Evolutionary conservation across 768 basidiomycete genomes (phyloP), one percentile per base, ranked within the genome.

Genomic region (Rhodocollybia butyracea): DNA sequence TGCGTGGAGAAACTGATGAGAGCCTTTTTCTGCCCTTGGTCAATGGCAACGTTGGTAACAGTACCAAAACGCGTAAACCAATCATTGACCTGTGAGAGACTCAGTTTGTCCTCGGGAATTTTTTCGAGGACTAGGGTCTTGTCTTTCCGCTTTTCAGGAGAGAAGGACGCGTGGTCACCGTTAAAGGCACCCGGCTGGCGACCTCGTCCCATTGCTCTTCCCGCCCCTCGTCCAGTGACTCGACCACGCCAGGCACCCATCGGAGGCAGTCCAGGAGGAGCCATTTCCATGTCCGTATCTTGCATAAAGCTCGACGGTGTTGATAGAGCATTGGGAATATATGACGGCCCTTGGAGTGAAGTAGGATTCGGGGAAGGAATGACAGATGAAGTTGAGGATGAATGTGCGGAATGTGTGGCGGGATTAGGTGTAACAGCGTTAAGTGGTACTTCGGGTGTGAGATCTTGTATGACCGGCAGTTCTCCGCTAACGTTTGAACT

Each of bases 61-160:
- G 84, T 88, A 8, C 95, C 95, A 61, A 96, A 98, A 59, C 86
- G 83, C 68, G 88, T 88, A 76, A 98, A 98, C 86, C 93, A 94
- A 19, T 77, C 81, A 63, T 89, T 91, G 52, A 98, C 86, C 5
- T 83, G 74, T 48, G 86, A 87, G 13, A 93, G 80, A 13, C 82
- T 82, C 38, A 96, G 79, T 60, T 89, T 86, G 58, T 91, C 87
- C 47, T 86, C 81, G 0, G 95, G 95, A 55, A 98, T 95, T 73
- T 94, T 94, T 70, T 97, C 93, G 32, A 98, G 88, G 13, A 97
- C 92, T 21, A 98, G 77, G 0, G 90, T 93, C 71, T 86, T 89
- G 68, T 86, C 85, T 57, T 80, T 82, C 55, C 85, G 76, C 59
- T 81, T 80, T 59, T 85, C 84, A 26, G 83, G 83, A 10, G 82